Evolutionary conservation across 192 early-diverging fungal species (phyloP).

Genomic region (Coemansia sp.): DNA sequence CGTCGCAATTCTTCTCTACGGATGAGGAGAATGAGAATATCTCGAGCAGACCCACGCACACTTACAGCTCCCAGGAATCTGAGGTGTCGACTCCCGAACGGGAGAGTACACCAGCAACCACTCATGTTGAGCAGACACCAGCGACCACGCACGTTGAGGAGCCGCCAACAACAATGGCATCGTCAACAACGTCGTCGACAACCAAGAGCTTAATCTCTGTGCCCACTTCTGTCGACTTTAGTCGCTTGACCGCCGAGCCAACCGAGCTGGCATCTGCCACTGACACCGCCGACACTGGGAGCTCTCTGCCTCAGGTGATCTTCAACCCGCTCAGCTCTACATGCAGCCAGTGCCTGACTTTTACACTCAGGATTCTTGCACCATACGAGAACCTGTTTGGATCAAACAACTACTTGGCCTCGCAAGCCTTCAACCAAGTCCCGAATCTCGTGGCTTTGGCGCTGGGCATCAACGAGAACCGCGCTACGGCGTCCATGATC

Average conservation of each 20-base stretch:
- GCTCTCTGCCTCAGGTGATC: slow-evolving; percentile 29
- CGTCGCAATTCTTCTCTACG: too few species aligned
- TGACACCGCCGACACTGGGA: neutral
- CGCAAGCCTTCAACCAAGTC: slow-evolving; percentile 43
- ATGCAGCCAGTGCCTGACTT: slow-evolving; percentile 48
- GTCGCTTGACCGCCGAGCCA: slow-evolving; percentile 27
- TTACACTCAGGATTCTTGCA: slow-evolving; percentile 44
- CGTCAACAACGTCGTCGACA: slow-evolving; percentile 2
- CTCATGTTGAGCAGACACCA: neutral
- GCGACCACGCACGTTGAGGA: too few species aligned
- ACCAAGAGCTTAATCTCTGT: slow-evolving; percentile 33
- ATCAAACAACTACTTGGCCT: slow-evolving; percentile 47
- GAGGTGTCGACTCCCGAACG: neutral
- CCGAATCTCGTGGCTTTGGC: slow-evolving; percentile 41
- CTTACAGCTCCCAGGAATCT: neutral
- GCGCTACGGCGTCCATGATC: slow-evolving; percentile 38
- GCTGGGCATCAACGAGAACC: slow-evolving; percentile 41
- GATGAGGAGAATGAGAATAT: too few species aligned
- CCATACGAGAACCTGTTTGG: slow-evolving; percentile 54
- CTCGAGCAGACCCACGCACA: too few species aligned
- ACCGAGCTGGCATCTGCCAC: slow-evolving; percentile 12
- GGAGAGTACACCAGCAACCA: neutral
- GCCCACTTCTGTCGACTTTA: slow-evolving; percentile 51
- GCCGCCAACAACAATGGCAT: neutral
- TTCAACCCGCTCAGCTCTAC: slow-evolving; percentile 32